Base-by-base conservation (phyloP, 805 yeast genomes). In the Hagleromyces aurorensis region DNA sequence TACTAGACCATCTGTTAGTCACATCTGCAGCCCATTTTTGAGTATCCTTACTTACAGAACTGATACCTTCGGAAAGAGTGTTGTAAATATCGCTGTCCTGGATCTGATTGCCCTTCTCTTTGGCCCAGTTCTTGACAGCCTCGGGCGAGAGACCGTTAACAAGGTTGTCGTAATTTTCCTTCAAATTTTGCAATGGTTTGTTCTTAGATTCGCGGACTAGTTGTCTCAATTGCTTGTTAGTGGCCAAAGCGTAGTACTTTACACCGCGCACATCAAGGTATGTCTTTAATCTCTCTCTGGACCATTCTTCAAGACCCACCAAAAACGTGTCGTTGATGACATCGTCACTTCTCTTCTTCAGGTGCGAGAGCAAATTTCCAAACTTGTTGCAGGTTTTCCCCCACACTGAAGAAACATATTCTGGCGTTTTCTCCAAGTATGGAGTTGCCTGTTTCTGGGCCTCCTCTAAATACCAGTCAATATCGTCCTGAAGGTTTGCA, bases 281-380 rank as follows among this genome's bases (percentile, higher is more conserved):
- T 4, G 57, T 48, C 38, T 51, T 63, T 34, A 69, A 52, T 32
- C 64, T 60, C 12, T 59, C 64, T 40, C 64, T 64, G 13, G 70
- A 54, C 75, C 75, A 69, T 7, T 47, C 44, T 24, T 67, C 67
- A 28, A 69, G 50, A 20, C 66, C 70, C 23, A 64, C 51, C 26
- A 65, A 48, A 39, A 69, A 67, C 1, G 70, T 64, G 37, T 65
- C 67, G 45, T 64, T 64, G 44, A 66, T 52, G 6, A 61, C 37
- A 19, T 62, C 52, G 15, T 55, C 62, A 25, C 47, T 54, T 18
- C 41, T 45, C n/a, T 45, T 43, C 16, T 50, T 42, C 10, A 32
- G 16, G 48, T 46, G 30, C 21, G 27, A 17, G 16, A 28, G 34
- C 6, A 40, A 14, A n/a, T 29, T 21, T 4, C 37, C 30, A 13